Conservation (phyloP, 2,329 filamentous ascomycete species). For the Calonectria honghensis region DNA sequence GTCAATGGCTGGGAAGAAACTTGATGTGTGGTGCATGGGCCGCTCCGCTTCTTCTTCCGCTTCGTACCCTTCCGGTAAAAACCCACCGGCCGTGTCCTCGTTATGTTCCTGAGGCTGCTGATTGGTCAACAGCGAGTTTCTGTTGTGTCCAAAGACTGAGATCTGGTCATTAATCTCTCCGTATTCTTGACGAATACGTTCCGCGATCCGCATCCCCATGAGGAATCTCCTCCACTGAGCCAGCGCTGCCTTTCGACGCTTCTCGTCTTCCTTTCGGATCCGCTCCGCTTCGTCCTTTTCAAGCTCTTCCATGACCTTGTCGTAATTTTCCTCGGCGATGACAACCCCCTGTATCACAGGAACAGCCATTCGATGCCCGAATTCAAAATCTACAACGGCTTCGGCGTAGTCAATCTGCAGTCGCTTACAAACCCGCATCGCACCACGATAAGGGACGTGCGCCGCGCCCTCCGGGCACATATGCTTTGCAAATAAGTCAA, state of each 20-base stretch:
- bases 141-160: slow-evolving; percentile 73
- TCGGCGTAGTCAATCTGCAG: slow-evolving; percentile 93
- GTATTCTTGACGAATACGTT: slow-evolving; percentile 86
- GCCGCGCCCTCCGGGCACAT: slow-evolving; percentile 92
- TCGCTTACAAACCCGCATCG: slow-evolving; percentile 86
- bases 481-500: slow-evolving; percentile 93
- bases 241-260: slow-evolving; percentile 83
- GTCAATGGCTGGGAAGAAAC: slow-evolving; percentile 69
- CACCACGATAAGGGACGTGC: slow-evolving; percentile 87
- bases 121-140: slow-evolving; percentile 37
- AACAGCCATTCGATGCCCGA: slow-evolving; percentile 94
- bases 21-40: slow-evolving; percentile 60
- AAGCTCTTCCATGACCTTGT: slow-evolving; percentile 85
- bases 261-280: slow-evolving; percentile 86
- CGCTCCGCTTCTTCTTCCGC: slow-evolving; percentile 64
- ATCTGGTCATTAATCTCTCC: slow-evolving; percentile 74
- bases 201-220: slow-evolving; percentile 87
- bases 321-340: slow-evolving; percentile 86
- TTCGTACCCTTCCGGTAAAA: slow-evolving; percentile 75
- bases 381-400: slow-evolving; percentile 97
- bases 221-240: slow-evolving; percentile 90
- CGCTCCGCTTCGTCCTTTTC: slow-evolving; percentile 85
- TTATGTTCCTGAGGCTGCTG: slow-evolving; percentile 58
- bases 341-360: slow-evolving; percentile 94
- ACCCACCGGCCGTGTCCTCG: slow-evolving; percentile 76